Base-by-base conservation (phyloP, 108 stramenopile species). In the Fistulifera solaris region DNA sequence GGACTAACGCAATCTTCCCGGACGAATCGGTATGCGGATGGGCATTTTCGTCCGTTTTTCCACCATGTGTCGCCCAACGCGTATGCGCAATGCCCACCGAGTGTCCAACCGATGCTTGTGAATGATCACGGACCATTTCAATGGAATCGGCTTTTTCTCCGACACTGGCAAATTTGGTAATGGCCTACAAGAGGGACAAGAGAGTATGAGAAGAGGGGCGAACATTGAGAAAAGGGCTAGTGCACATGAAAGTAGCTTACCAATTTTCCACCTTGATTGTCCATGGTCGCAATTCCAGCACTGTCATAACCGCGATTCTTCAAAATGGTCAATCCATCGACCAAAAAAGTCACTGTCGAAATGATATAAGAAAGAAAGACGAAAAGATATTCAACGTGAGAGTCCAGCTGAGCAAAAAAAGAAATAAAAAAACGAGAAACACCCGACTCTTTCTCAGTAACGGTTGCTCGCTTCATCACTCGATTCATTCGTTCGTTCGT, bases 1-100 rank as follows among this genome's bases (percentile, higher is more conserved):
- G 99, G 17, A 97, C 96, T n/a, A 99, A 68, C 14, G 95, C 95
- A 61, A 99, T 83, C 64, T 94, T 88, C 56, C 94, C 93, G 14
- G 89, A 71, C 19, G 72, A 74, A 75, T 96, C 96, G n/a, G 61
- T 70, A 71, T 98, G 99, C 16, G 99, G 97, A 72, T 99, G 99
- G 7, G 97, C 96, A 70, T 99, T 99, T 53, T 79, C 78, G 58
- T 97, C 97, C 6, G 95, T 99, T 59, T 98, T 97, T 24, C 96
- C 96, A 58, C 99, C 99, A 63, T 96, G 94, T 1, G 99, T 99
- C 11, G 99, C 97, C 99, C 99, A 99, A 21, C 99, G 96, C 6
- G 99, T 98, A 73, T 98, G 97, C 7, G 95, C 99, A 59, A 99
- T 98, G 44, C 97, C 97, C 23, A 95, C 71, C 40, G 59, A 42